Evolutionary conservation across 306 rosid species (phyloP).

Genomic region (Citrullus amarus): DNA sequence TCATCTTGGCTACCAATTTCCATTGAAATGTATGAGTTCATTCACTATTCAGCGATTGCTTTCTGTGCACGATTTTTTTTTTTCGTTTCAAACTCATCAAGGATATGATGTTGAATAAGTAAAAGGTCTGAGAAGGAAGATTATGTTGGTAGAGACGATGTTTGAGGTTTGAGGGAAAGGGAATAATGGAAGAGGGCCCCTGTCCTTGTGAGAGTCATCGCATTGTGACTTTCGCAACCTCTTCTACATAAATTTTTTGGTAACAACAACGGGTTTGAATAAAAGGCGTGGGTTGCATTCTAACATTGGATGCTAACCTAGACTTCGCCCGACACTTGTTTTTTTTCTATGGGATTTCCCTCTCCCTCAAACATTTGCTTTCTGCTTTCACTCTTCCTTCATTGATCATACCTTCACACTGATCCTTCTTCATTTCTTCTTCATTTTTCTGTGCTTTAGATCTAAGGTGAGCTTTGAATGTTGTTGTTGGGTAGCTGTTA

Average conservation of each 20-base stretch:
- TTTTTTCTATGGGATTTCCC: background rate
- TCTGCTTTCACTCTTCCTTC: constrained; percentile 33
- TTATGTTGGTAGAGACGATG: constrained; percentile 20
- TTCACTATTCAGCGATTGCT: no score
- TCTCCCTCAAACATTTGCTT: constrained; percentile 14
- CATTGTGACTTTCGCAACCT: constrained; percentile 84
- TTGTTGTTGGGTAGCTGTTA: background rate
- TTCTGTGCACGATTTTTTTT: background rate
- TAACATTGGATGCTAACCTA: constrained; percentile 69
- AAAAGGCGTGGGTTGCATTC: constrained; percentile 96
- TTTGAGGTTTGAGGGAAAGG: constrained; percentile 12
- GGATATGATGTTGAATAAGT: constrained; percentile 69
- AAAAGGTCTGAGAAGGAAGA: constrained; percentile 81
- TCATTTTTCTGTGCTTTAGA: background rate
- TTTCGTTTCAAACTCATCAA: background rate
- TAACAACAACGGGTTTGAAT: constrained; percentile 35
- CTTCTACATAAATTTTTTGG: constrained; percentile 41
- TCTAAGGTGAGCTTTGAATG: background rate
- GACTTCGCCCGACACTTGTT: constrained; percentile 53
- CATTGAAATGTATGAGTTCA: no score
- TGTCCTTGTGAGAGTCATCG: constrained; percentile 53
- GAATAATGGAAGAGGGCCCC: constrained; percentile 49
- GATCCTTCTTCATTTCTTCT: constrained; percentile 35
- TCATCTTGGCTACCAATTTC: no score
- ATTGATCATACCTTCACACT: constrained; percentile 48